phyloP scores from a whole-genome alignment of 2,329 filamentous ascomycete genomes.

The Trichoderma pleuroti region DNA sequence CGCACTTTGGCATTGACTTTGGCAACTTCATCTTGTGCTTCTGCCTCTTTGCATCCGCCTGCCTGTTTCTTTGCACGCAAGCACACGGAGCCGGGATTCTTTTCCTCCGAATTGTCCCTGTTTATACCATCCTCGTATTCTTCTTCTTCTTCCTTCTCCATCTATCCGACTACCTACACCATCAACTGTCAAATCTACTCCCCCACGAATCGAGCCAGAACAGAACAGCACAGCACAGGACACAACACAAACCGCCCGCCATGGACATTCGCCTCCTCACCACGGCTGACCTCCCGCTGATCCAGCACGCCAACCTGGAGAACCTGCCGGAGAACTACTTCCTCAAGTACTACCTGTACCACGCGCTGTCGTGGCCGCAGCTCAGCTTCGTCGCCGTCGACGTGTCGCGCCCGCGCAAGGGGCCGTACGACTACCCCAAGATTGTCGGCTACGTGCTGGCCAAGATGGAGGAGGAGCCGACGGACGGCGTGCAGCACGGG shows the following conservation, averaged over 20 bases:
- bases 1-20: neutral
- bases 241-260: neutral
- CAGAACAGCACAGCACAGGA: neutral
- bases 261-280: conserved; percentile 92
- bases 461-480: conserved; percentile 98
- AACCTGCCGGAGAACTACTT: conserved; percentile 99
- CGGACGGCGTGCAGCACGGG: conserved; percentile 86
- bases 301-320: conserved; percentile 97
- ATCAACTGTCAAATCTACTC: neutral
- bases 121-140: neutral
- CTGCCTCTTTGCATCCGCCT: neutral
- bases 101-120: neutral
- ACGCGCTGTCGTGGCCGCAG: conserved; percentile 96
- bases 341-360: conserved; percentile 99
- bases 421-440: conserved; percentile 86
- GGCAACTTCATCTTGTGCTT: neutral
- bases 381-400: conserved; percentile 96
- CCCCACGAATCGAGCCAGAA: neutral
- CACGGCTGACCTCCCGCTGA: conserved; percentile 79
- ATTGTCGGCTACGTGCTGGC: conserved; percentile 99
- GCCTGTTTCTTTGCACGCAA: neutral
- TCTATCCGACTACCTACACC: neutral
- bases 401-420: conserved; percentile 71
- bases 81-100: neutral
- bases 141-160: neutral